Evolutionary conservation across 2,329 filamentous ascomycete genomes (phyloP).

Genomic region (Cladosporium colombiae): DNA sequence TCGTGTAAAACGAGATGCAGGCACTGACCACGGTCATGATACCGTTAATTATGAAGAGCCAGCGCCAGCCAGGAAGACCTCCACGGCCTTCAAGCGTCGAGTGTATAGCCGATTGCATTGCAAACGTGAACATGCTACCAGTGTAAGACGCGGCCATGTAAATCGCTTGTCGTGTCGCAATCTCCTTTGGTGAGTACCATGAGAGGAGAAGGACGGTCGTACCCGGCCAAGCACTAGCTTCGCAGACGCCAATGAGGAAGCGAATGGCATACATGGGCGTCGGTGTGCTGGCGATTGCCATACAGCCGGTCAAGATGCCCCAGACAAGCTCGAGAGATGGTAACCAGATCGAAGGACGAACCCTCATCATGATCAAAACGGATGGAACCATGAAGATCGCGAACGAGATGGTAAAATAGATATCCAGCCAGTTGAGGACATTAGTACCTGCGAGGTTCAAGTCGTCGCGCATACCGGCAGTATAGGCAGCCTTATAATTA

Average conservation of each 20-base stretch:
- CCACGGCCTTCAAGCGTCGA: constrained; percentile 46
- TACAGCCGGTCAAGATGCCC: constrained; percentile 44
- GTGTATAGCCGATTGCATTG: constrained; percentile 58
- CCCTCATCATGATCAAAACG: constrained; percentile 39
- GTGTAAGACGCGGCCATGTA: constrained; percentile 61
- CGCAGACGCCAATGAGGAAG: constrained; percentile 52
- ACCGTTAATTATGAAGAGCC: constrained; percentile 56
- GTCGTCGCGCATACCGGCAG: constrained; percentile 46
- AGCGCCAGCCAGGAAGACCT: constrained; percentile 56
- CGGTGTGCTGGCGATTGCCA: constrained; percentile 41
- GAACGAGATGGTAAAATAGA: constrained; percentile 38
- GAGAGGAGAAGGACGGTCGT: constrained; percentile 62
- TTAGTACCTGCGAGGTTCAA: constrained; percentile 39
- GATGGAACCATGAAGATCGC: constrained; percentile 43
- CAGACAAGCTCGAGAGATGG: constrained; percentile 45
- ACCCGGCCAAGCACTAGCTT: constrained; percentile 59
- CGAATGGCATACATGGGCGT: constrained; percentile 44
- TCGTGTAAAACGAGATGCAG: constrained; percentile 10
- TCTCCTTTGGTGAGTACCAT: constrained; percentile 63
- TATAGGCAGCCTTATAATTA: constrained; percentile 48
- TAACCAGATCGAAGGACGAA: constrained; percentile 34
- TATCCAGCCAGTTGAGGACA: constrained; percentile 43
- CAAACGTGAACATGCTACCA: constrained; percentile 62
- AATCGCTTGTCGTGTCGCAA: constrained; percentile 61
- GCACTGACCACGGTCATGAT: constrained; percentile 46